phyloP scores from a whole-genome alignment of 2,329 filamentous ascomycete genomes.

The Clathrospora elynae region DNA sequence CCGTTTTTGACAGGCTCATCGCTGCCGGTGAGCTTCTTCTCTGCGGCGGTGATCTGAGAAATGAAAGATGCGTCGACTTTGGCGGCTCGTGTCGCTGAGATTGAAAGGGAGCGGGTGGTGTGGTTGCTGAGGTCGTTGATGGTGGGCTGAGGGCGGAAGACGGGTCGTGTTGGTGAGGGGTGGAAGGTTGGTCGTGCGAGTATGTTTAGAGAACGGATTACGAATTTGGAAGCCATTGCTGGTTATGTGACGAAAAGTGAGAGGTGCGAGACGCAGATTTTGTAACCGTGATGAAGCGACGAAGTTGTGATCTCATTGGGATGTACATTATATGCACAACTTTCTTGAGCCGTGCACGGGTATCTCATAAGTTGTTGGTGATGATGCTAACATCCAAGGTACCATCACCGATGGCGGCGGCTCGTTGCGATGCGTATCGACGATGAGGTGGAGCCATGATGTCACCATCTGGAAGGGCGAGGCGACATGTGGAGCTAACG shows the following conservation, averaged over 20 bases:
- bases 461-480: conserved; percentile 4
- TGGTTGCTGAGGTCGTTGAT: conserved; percentile 16
- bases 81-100: conserved; percentile 25
- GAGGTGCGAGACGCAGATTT: neutral
- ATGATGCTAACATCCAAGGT: conserved; percentile 13
- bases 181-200: conserved; percentile 4
- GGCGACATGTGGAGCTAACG: too few relatives aligned
- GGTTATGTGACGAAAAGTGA: neutral
- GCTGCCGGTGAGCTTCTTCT: conserved; percentile 48
- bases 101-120: neutral
- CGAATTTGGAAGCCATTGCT: conserved; percentile 13
- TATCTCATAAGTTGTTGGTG: conserved; percentile 5
- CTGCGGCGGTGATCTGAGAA: conserved; percentile 49
- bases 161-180: neutral
- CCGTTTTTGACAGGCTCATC: conserved; percentile 45
- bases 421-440: conserved; percentile 8
- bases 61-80: conserved; percentile 48
- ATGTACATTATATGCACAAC: neutral
- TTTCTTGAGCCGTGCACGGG: conserved; percentile 2
- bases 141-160: neutral
- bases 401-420: conserved; percentile 13
- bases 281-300: too few relatives aligned
- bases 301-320: neutral
- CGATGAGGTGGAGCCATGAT: conserved; percentile 16
- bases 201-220: conserved; percentile 3